phyloP scores from a whole-genome alignment of 768 basidiomycete species.

The Gloeopeniophorella convolvens region DNA sequence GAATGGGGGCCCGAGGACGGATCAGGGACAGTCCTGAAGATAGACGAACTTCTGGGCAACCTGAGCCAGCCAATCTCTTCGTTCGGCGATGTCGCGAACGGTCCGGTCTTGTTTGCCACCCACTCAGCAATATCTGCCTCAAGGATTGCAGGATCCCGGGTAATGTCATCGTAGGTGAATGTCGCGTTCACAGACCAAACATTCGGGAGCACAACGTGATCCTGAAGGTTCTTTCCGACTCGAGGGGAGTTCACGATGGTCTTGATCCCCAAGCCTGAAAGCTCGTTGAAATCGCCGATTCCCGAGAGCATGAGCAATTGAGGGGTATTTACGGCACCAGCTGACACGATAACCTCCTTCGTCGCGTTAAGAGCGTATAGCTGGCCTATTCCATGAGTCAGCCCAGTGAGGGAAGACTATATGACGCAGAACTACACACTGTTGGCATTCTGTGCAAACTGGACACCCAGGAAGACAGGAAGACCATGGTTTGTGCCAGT shows the following conservation, averaged over 20 bases:
- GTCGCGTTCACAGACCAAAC: conserved; percentile 15
- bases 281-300: conserved; percentile 15
- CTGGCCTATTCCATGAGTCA: neutral
- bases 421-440: neutral
- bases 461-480: neutral
- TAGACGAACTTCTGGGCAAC: conserved; percentile 9
- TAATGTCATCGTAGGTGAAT: conserved; percentile 7
- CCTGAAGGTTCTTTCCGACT: conserved; percentile 28
- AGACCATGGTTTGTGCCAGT: neutral
- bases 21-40: conserved; percentile 17
- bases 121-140: conserved; percentile 1
- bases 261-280: conserved; percentile 19
- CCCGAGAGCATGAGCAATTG: conserved; percentile 23
- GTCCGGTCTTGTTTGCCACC: conserved; percentile 6
- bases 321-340: conserved; percentile 20
- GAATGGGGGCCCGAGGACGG: conserved; percentile 23
- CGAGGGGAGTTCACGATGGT: conserved; percentile 25
- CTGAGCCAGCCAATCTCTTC: conserved; percentile 24
- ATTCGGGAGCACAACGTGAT: conserved; percentile 22
- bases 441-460: neutral
- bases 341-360: conserved; percentile 18
- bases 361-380: conserved; percentile 1
- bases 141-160: neutral
- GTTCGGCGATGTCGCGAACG: conserved; percentile 1
- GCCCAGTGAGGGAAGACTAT: neutral